These are phyloP conservation scores for Cajanus cajan DNA, from an alignment of 306 rosid genomes.

Conservation along the genomic window DNA sequence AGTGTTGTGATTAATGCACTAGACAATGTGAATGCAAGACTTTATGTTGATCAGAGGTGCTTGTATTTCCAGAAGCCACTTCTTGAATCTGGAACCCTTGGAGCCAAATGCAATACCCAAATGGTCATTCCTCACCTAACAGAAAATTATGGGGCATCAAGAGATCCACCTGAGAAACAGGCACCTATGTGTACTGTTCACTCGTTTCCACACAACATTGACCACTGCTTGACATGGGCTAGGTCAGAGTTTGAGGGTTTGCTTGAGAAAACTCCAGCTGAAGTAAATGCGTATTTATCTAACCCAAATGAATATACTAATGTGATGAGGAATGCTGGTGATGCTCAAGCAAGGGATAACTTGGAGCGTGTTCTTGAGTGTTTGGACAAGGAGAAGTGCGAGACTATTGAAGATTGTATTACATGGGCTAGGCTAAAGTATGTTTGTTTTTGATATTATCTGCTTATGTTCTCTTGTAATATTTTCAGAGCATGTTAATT, in stretches of 20 bases:
- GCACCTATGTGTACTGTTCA: slow-evolving; percentile 99
- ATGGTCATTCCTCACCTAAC: slow-evolving; percentile 97
- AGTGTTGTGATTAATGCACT: slow-evolving; percentile 84
- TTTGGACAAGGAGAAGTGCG: slow-evolving; percentile 83
- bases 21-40: slow-evolving; percentile 93
- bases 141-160: slow-evolving; percentile 97
- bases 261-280: slow-evolving; percentile 95
- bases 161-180: slow-evolving; percentile 99
- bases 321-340: slow-evolving; percentile 80
- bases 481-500: not conserved
- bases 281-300: slow-evolving; percentile 81
- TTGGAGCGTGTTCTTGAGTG: slow-evolving; percentile 94
- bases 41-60: slow-evolving; percentile 95
- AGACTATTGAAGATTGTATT: slow-evolving; percentile 78
- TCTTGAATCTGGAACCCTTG: slow-evolving; percentile 98
- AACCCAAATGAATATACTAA: slow-evolving; percentile 76
- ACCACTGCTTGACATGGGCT: slow-evolving; percentile 99
- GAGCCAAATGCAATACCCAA: slow-evolving; percentile 97
- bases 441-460: slow-evolving; percentile 16
- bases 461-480: not conserved
- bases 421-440: slow-evolving; percentile 93
- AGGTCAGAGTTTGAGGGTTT: slow-evolving; percentile 98
- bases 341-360: slow-evolving; percentile 96
- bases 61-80: slow-evolving; percentile 97
- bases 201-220: slow-evolving; percentile 97